A percentile compares a stretch with the other conserved stretches of the same genome.
phyloP scores from a whole-genome alignment of 805 yeast genomes.

The Yarrowia phangngaensis region DNA sequence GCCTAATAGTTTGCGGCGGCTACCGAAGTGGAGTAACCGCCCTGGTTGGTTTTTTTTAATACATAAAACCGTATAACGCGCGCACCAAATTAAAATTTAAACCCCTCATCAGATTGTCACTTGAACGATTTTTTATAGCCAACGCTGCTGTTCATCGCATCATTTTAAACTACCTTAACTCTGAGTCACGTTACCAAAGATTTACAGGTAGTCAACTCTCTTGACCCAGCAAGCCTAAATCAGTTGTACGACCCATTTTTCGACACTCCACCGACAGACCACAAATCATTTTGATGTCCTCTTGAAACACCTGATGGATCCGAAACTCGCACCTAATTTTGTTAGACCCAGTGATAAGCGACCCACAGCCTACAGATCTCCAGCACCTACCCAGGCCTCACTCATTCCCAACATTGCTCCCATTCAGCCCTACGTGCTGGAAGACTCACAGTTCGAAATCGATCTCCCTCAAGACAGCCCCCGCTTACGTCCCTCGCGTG shows the following conservation, averaged over 20 bases:
- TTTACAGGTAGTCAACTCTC: too few species aligned
- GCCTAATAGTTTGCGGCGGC: conserved; percentile 20
- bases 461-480: conserved; percentile 55
- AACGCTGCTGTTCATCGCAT: too few species aligned
- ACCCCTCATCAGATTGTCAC: too few species aligned
- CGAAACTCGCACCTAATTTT: conserved; percentile 86
- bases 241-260: too few species aligned
- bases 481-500: conserved; percentile 4
- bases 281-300: too few species aligned
- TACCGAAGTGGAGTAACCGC: too few species aligned
- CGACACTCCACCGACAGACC: too few species aligned
- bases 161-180: conserved; percentile 3
- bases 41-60: too few species aligned
- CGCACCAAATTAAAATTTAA: too few species aligned
- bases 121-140: too few species aligned
- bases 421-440: conserved; percentile 72
- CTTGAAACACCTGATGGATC: conserved; percentile 62
- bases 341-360: conserved; percentile 74
- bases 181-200: conserved; percentile 23
- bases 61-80: too few species aligned
- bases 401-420: conserved; percentile 62
- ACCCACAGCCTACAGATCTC: conserved; percentile 37
- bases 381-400: conserved; percentile 35
- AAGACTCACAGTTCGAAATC: conserved; percentile 60
- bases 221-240: too few species aligned